These are phyloP conservation scores for Volutella citrinella DNA, from an alignment of 2,329 filamentous ascomycete species.

Conservation along the genomic window DNA sequence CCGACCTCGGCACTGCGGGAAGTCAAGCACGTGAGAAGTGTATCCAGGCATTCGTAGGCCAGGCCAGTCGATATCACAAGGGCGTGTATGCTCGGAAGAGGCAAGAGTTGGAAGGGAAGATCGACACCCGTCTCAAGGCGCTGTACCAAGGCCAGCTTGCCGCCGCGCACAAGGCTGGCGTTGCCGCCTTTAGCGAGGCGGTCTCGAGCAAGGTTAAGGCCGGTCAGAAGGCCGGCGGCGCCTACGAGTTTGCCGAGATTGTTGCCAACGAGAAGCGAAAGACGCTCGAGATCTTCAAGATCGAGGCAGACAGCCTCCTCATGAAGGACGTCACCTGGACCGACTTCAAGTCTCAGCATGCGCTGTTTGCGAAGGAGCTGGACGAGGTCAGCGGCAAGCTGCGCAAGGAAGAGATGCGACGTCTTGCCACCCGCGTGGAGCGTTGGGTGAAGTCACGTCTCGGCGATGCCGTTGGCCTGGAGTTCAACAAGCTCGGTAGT, in stretches of 20 bases:
- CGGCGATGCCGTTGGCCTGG: constrained; percentile 81
- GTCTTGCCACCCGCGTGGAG: constrained; percentile 85
- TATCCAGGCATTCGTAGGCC: constrained; percentile 80
- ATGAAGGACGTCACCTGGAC: constrained; percentile 86
- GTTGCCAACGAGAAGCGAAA: constrained; percentile 78
- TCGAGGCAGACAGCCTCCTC: constrained; percentile 68
- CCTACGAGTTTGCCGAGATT: constrained; percentile 94
- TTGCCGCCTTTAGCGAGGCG: constrained; percentile 79
- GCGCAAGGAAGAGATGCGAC: constrained; percentile 93
- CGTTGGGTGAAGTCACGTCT: constrained; percentile 89
- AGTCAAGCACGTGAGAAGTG: constrained; percentile 68
- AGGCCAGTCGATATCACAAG: constrained; percentile 95
- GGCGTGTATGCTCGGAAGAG: constrained; percentile 86
- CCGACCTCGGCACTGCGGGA: constrained; percentile 72
- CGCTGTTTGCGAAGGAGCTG: constrained; percentile 83
- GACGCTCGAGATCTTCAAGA: constrained; percentile 71
- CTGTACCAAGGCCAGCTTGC: constrained; percentile 86
- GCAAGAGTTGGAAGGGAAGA: constrained; percentile 78
- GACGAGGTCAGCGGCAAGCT: constrained; percentile 82
- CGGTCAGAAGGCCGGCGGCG: constrained; percentile 85
- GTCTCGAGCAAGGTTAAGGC: constrained; percentile 84
- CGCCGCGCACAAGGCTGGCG: constrained; percentile 85
- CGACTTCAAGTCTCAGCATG: constrained; percentile 76
- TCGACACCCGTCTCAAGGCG: constrained; percentile 83
- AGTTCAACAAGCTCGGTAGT: constrained; percentile 94